phyloP scores from a whole-genome alignment of 2,329 filamentous ascomycete genomes.

The Trichoderma sp. region DNA sequence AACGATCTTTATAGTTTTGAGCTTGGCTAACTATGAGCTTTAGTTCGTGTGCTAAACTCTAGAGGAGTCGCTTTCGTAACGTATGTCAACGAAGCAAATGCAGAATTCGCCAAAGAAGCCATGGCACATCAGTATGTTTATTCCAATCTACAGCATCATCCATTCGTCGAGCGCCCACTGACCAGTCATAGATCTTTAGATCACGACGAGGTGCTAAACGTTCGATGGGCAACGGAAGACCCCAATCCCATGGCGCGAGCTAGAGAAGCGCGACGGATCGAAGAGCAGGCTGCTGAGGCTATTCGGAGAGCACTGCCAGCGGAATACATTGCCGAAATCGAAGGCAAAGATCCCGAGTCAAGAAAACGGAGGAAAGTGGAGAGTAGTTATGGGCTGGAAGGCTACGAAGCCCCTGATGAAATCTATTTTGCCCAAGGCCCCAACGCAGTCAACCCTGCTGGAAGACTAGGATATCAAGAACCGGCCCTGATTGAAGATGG shows the following conservation, averaged over 20 bases:
- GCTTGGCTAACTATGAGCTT: neutral
- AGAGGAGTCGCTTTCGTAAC: conserved; percentile 94
- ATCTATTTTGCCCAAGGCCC: conserved; percentile 86
- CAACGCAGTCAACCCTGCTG: conserved; percentile 63
- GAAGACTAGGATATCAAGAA: conserved; percentile 60
- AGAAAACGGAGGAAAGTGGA: conserved; percentile 88
- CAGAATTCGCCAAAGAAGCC: conserved; percentile 88
- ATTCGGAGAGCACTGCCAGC: conserved; percentile 84
- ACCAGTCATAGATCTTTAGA: conserved; percentile 60
- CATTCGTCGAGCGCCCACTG: neutral
- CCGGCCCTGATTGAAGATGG: conserved; percentile 60
- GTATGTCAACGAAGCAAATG: conserved; percentile 86
- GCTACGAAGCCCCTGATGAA: conserved; percentile 91
- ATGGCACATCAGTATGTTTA: conserved; percentile 77
- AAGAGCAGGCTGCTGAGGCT: conserved; percentile 95
- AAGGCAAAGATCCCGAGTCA: conserved; percentile 84
- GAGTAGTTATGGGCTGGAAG: conserved; percentile 82
- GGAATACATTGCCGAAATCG: conserved; percentile 89
- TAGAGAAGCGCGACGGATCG: conserved; percentile 81
- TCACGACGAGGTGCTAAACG: conserved; percentile 89
- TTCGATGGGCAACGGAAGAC: conserved; percentile 95
- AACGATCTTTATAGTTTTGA: neutral
- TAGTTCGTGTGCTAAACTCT: conserved; percentile 77
- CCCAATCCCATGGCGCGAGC: conserved; percentile 95
- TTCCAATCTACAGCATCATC: neutral